A percentile compares a stretch with the other conserved stretches of the same genome.
These are phyloP conservation scores for Xylariaceae sp. DNA, from an alignment of 2,329 filamentous ascomycete species.

Conservation along the genomic window DNA sequence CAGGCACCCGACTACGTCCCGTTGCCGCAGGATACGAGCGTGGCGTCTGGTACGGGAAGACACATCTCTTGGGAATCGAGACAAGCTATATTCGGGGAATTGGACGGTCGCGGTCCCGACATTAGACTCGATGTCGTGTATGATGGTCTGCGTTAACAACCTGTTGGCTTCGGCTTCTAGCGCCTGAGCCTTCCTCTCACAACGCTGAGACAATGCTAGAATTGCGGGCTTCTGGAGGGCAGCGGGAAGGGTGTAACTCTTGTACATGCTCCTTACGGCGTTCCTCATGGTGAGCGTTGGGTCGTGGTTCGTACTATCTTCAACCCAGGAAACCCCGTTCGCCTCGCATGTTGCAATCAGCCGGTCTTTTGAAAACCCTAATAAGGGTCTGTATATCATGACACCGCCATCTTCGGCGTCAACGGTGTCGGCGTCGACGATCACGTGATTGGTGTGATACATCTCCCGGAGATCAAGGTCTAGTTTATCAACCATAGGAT, in stretches of 20 bases:
- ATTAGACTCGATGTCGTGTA: constrained; percentile 43
- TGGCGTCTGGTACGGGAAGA: constrained; percentile 21
- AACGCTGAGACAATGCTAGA: constrained; percentile 52
- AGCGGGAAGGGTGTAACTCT: constrained; percentile 54
- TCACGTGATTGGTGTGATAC: constrained; percentile 11
- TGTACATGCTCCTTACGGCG: constrained; percentile 64
- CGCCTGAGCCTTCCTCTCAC: constrained; percentile 38
- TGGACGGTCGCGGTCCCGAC: constrained; percentile 44
- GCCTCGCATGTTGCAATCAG: constrained; percentile 69
- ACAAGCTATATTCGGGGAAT: constrained; percentile 35
- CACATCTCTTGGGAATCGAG: constrained; percentile 18
- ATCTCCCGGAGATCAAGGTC: constrained; percentile 24
- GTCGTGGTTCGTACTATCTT: constrained; percentile 79
- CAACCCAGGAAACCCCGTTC: constrained; percentile 67
- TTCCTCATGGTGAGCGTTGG: constrained; percentile 74
- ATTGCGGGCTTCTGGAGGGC: constrained; percentile 64
- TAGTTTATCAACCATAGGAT: constrained; percentile 6
- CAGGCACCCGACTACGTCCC: constrained; percentile 41
- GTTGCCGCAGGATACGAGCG: constrained; percentile 34
- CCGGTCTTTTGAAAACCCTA: constrained; percentile 64
- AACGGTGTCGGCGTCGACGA: constrained; percentile 22
- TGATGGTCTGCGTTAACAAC: constrained; percentile 46
- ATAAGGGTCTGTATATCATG: constrained; percentile 61
- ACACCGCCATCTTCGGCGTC: constrained; percentile 61
- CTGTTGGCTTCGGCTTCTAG: constrained; percentile 49